Evolutionary conservation across 768 basidiomycete genomes (phyloP).

Genomic region (Boletus tomentosulus): DNA sequence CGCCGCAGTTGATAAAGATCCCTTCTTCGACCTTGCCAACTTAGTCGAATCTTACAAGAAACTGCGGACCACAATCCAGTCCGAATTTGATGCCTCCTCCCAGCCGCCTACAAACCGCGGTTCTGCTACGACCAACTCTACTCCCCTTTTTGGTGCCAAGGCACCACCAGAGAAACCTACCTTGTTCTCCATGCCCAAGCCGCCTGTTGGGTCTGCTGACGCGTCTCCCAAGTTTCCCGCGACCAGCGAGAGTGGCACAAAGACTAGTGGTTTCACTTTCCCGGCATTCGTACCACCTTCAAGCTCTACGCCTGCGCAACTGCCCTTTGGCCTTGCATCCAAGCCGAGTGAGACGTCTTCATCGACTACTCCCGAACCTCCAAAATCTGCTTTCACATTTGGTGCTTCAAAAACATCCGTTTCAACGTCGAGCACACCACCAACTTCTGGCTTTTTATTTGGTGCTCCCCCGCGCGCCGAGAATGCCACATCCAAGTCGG

Average conservation of each 20-base stretch:
- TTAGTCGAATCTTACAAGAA: constrained; percentile 57
- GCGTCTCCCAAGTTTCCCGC: constrained; percentile 8
- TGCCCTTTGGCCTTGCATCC: constrained; percentile 12
- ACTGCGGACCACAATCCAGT: constrained; percentile 50
- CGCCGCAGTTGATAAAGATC: constrained; percentile 60
- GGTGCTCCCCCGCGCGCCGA: constrained; percentile 5
- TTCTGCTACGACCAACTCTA: constrained; percentile 7
- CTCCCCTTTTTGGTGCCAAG: constrained; percentile 11
- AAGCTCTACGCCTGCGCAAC: constrained; percentile 5
- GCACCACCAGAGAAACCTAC: constrained; percentile 15
- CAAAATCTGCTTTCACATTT: constrained; percentile 31
- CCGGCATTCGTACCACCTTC: constrained; percentile 22
- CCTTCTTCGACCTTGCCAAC: constrained; percentile 60
- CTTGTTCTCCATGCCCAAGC: constrained; percentile 32
- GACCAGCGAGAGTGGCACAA: constrained; percentile 17
- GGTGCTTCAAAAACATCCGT: constrained; percentile 6
- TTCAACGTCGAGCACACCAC: constrained; percentile 4
- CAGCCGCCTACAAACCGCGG: constrained; percentile 8
- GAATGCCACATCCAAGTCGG: constrained; percentile 4
- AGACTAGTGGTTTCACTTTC: constrained; percentile 23
- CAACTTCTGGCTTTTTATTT: constrained; percentile 20
- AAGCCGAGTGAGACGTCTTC: constrained; percentile 19
- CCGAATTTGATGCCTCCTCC: constrained; percentile 45
- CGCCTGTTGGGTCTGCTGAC: constrained; percentile 24
- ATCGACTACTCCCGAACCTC: constrained; percentile 17